Evolutionary conservation across 129 eudicot species (phyloP), one percentile per base, ranked within the genome.

Genomic region (Solidago caesia): DNA sequence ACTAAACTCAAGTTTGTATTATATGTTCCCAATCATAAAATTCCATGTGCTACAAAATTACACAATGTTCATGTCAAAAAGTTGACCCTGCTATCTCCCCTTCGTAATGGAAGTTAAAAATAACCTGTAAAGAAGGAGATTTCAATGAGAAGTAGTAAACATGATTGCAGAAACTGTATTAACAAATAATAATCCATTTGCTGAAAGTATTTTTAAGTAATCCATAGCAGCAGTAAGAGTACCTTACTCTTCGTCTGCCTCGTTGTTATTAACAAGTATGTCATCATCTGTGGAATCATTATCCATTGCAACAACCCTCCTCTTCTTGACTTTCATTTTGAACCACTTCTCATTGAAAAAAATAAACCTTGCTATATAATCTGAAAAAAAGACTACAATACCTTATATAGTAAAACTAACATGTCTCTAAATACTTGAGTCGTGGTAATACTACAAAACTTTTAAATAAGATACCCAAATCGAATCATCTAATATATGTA

Each of bases 211-310:
- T 26, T 61, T 61, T 4, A 61, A 15, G 29, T 21, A 53, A 53
- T 53, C 7, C 14, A n/a, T 21, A 53, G 15, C 59, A 53, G 25
- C 26, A 61, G 10, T 25, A 61, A 86, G 80, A 67, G 77, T 88
- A 80, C 85, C 97, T 82, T 85, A 88, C 87, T 86, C 90, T 85
- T 88, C 44, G 3, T 46, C 58, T 12, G 11, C 58, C 25, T 92
- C 98, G 64, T 75, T 86, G 58, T 93, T 97, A 44, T 90, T 90
- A 72, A 94, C 97, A 15, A 94, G 96, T 61, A 90, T 96, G 51
- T 88, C 97, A 67, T 97, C 96, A 85, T 94, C 96, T 48, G 59
- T 68, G 49, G 73, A 68, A 82, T 94, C 98, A 82, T 89, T 96
- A 88, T 94, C 97, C 80, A 86, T 83, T 15, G 86, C 96, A 76